Evolutionary conservation across 2,329 filamentous ascomycete species (phyloP).

Genomic region (Pseudogymnoascus sp.): DNA sequence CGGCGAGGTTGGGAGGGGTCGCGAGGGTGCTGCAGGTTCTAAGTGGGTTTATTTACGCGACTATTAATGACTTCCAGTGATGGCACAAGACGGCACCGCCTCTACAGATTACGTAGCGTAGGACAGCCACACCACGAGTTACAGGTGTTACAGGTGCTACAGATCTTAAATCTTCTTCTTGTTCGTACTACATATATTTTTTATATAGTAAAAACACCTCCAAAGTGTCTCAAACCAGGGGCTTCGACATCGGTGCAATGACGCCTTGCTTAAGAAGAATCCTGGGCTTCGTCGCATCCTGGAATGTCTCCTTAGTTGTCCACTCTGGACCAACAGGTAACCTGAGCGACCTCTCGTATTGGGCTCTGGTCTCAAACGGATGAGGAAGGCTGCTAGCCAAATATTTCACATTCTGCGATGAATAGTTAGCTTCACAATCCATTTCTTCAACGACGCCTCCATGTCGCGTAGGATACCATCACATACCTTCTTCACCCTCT

Average conservation of each 20-base stretch:
- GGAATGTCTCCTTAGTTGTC: constrained; percentile 93
- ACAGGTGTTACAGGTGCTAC: not conserved
- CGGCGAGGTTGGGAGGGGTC: not conserved
- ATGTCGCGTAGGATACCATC: not conserved
- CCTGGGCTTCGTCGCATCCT: constrained; percentile 80
- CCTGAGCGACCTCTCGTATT: constrained; percentile 85
- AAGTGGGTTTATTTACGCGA: constrained; percentile 10
- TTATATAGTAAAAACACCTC: not conserved
- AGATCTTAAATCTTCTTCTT: not conserved
- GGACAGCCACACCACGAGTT: not conserved
- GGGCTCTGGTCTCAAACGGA: constrained; percentile 77
- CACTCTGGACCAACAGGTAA: constrained; percentile 90
- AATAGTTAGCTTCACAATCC: not conserved
- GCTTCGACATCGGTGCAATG: constrained; percentile 81
- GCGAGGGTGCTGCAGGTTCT: not conserved
- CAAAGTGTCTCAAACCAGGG: constrained; percentile 32
- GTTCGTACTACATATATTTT: not conserved
- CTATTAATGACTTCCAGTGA: constrained; percentile 3
- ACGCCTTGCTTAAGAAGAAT: constrained; percentile 87
- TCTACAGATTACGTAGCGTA: constrained; percentile 5
- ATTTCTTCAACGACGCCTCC: not conserved
- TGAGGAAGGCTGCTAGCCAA: constrained; percentile 78
- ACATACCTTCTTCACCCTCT: constrained; percentile 74
- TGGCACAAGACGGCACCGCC: not conserved
- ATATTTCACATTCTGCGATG: constrained; percentile 69